These are phyloP conservation scores for Cryptococcus sp. DNA, from an alignment of 1,284 basidiomycete genomes.

Conservation along the genomic window DNA sequence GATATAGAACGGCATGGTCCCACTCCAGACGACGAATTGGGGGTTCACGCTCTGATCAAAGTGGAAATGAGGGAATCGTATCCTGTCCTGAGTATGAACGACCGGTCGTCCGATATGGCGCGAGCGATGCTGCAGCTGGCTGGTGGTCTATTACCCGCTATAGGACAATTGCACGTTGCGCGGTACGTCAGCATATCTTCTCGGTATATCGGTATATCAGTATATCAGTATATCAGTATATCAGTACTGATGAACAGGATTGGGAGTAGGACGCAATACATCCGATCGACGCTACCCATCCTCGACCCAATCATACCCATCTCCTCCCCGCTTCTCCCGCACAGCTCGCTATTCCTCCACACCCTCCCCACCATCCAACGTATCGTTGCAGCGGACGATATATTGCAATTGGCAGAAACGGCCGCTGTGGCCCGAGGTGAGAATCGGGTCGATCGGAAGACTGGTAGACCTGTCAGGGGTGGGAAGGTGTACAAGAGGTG, in stretches of 20 bases:
- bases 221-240: no score
- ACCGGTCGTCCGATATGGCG: slow-evolving; percentile 28
- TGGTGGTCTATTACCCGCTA: slow-evolving; percentile 13
- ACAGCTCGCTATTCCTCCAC: slow-evolving; percentile 62
- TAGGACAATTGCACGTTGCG: slow-evolving; percentile 17
- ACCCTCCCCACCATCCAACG: slow-evolving; percentile 69
- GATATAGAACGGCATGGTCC: slow-evolving; percentile 51
- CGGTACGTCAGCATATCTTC: not conserved
- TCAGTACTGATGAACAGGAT: not conserved
- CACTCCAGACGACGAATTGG: slow-evolving; percentile 64
- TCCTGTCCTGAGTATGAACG: slow-evolving; percentile 25
- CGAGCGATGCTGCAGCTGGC: slow-evolving; percentile 47
- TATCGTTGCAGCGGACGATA: slow-evolving; percentile 72
- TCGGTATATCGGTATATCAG: no score
- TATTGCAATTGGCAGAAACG: slow-evolving; percentile 39
- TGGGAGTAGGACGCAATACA: slow-evolving; percentile 28
- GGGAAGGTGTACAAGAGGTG: slow-evolving; percentile 23
- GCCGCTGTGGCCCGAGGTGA: slow-evolving; percentile 33
- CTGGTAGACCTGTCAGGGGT: slow-evolving; percentile 41
- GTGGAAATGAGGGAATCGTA: slow-evolving; percentile 26
- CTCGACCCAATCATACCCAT: slow-evolving; percentile 55
- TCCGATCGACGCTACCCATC: slow-evolving; percentile 52
- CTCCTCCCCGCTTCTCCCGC: slow-evolving; percentile 52
- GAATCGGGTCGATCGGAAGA: slow-evolving; percentile 40
- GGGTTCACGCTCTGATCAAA: slow-evolving; percentile 58